These are phyloP conservation scores for Neospermospora avenae DNA, from an alignment of 2,329 filamentous ascomycete genomes.

Conservation along the genomic window DNA sequence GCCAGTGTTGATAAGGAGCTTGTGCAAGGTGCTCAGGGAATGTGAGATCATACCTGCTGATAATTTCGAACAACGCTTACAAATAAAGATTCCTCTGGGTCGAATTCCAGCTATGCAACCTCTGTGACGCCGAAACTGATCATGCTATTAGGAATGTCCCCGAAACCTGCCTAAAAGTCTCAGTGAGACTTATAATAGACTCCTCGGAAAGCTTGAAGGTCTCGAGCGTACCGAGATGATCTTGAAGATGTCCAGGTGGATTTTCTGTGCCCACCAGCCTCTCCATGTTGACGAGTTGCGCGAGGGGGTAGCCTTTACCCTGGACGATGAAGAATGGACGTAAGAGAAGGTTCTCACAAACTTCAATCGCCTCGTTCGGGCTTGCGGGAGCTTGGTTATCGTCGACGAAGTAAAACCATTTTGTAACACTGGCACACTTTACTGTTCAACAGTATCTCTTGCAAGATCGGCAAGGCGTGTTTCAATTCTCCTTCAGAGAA, in stretches of 20 bases:
- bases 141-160: slow-evolving; percentile 10
- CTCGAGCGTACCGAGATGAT: slow-evolving; percentile 6
- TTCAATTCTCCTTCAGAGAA: slow-evolving; percentile 10
- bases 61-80: not conserved
- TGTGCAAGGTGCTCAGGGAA: slow-evolving; percentile 17
- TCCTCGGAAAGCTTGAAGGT: slow-evolving; percentile 10
- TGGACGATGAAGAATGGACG: slow-evolving; percentile 12
- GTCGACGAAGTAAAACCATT: slow-evolving; percentile 12
- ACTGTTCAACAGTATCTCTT: slow-evolving; percentile 22
- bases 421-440: slow-evolving; percentile 19
- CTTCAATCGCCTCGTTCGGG: slow-evolving; percentile 13
- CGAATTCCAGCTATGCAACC: slow-evolving; percentile 19
- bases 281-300: slow-evolving; percentile 16
- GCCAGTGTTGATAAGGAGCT: slow-evolving; percentile 11
- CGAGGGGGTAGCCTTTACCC: slow-evolving; percentile 18
- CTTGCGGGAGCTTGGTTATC: slow-evolving; percentile 16
- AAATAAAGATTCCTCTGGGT: slow-evolving; percentile 22
- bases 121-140: slow-evolving; percentile 19
- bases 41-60: slow-evolving; percentile 7
- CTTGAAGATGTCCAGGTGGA: slow-evolving; percentile 19
- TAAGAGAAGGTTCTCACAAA: slow-evolving; percentile 13
- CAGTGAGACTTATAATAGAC: slow-evolving; percentile 18
- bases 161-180: slow-evolving; percentile 17
- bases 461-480: not conserved
- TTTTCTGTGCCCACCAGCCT: slow-evolving; percentile 17